A percentile compares a stretch with the other conserved stretches of the same genome.
Evolutionary conservation across 371 early-diverging fungal species (phyloP).

Genomic region (Mortierella sp.): DNA sequence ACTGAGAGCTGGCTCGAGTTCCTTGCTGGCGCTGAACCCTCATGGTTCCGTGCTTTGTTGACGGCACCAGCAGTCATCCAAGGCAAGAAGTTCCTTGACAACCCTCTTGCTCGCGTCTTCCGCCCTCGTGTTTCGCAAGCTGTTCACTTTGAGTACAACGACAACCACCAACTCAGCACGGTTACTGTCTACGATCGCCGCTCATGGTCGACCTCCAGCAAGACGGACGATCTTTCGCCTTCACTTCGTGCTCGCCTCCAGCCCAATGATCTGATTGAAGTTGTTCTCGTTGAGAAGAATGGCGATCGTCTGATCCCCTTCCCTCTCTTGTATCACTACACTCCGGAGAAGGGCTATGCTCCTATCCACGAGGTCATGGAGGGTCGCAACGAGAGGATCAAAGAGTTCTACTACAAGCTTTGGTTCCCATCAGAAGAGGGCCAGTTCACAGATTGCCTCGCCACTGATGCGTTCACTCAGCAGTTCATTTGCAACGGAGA

Average conservation of each 20-base stretch:
- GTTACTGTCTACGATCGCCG: conserved; percentile 73
- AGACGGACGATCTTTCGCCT: conserved; percentile 64
- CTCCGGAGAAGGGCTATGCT: conserved; percentile 82
- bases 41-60: conserved; percentile 91
- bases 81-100: conserved; percentile 78
- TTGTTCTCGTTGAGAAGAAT: conserved; percentile 80
- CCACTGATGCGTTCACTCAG: conserved; percentile 64
- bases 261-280: conserved; percentile 69
- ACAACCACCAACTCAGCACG: conserved; percentile 52
- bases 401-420: conserved; percentile 89
- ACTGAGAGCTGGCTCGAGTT: conserved; percentile 78
- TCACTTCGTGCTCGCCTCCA: conserved; percentile 71
- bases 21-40: conserved; percentile 75
- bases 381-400: conserved; percentile 93
- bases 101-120: conserved; percentile 82
- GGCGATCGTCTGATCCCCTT: conserved; percentile 76
- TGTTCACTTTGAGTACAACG: conserved; percentile 70
- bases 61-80: conserved; percentile 86
- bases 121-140: conserved; percentile 86
- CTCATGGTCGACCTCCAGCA: conserved; percentile 68
- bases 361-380: conserved; percentile 95
- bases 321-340: conserved; percentile 82
- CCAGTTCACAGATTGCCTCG: conserved; percentile 61
- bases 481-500: conserved; percentile 75
- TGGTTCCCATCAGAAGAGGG: conserved; percentile 79